phyloP scores from a whole-genome alignment of 768 basidiomycete species.

The Podaxis rugospora region DNA sequence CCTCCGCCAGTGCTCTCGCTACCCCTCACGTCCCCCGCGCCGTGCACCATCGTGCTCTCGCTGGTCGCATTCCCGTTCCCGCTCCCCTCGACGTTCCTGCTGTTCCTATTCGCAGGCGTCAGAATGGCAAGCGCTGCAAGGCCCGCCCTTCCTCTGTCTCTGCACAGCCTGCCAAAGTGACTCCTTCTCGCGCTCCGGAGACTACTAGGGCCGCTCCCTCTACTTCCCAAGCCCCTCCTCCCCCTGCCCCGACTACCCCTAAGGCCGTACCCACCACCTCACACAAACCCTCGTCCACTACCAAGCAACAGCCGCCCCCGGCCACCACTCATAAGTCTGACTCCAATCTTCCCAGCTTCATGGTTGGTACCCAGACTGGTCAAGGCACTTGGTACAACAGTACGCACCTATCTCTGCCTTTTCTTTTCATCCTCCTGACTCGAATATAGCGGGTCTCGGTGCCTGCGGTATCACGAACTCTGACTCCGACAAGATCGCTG shows the following conservation, averaged over 20 bases:
- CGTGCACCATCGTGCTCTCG: constrained; percentile 39
- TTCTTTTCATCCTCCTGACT: constrained; percentile 8
- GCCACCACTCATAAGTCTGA: constrained; percentile 11
- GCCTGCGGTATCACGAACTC: constrained; percentile 59
- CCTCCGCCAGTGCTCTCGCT: constrained; percentile 31
- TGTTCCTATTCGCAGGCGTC: constrained; percentile 23
- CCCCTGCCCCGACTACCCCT: constrained; percentile 18
- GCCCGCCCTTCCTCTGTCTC: constrained; percentile 24
- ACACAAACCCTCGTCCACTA: neutral
- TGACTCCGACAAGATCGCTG: constrained; percentile 49
- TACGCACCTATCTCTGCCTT: constrained; percentile 19
- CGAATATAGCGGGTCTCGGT: constrained; percentile 47
- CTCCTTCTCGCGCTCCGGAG: constrained; percentile 12
- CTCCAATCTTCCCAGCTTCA: constrained; percentile 30
- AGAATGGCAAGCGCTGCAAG: constrained; percentile 33
- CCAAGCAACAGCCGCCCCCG: constrained; percentile 2
- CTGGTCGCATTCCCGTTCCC: constrained; percentile 37
- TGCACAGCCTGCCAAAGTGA: neutral
- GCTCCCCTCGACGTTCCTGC: constrained; percentile 20
- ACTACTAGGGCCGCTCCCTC: constrained; percentile 19
- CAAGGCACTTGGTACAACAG: constrained; percentile 54
- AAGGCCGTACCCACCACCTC: constrained; percentile 15
- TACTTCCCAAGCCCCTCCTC: neutral
- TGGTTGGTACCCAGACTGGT: constrained; percentile 47
- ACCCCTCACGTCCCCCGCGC: constrained; percentile 35